Evolutionary conservation across 352 stramenopile genomes (phyloP), one percentile per base, ranked within the genome.

Genomic region (Pythium brachiatum): DNA sequence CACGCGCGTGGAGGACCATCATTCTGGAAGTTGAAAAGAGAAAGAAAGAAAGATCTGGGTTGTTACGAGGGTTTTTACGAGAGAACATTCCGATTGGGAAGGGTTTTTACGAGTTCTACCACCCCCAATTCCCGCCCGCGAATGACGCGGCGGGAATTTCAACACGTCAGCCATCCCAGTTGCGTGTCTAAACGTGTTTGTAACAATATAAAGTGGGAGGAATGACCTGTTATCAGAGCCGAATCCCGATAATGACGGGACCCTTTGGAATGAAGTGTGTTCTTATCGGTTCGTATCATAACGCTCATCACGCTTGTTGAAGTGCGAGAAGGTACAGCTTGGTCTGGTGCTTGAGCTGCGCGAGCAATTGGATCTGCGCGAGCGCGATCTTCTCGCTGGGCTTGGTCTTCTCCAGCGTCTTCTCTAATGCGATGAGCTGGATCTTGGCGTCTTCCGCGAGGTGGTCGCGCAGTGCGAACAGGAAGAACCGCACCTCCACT

Each of bases 261-360:
- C 21, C 25, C 25, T 12, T 29, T 53, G 8, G 11, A 31, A 7
- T 4, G 26, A 34, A 53, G 23, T 53, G 26, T 53, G 48, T 59
- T 54, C 36, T 36, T 48, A 21, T 16, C 41, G 47, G 36, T 66
- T 62, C 32, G 32, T 52, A 51, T 41, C 34, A 5, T 32, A 32
- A 29, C 31, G 1, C 13, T 26, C 6, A 23, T 64, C 48, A 69
- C 3, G 26, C 32, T 64, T 73, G 66, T 73, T 73, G 68, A 77
- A 89, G 73, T 50, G 80, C 74, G 25, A 94, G 73, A 18, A 88
- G 68, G 59, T 95, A 93, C 43, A 92, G 62, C 63, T 92, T 90
- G 60, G 75, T 92, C 59, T 92, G 80, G 50, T 88, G 78, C 70
- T 93, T 89, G 68, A 93, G 75, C 71, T 93, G 80, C 44, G 76